Percentiles rank a stretch among this genome's conserved stretches.
Conservation (phyloP, 2,329 filamentous ascomycete species). For the Phialophora chinensis region DNA sequence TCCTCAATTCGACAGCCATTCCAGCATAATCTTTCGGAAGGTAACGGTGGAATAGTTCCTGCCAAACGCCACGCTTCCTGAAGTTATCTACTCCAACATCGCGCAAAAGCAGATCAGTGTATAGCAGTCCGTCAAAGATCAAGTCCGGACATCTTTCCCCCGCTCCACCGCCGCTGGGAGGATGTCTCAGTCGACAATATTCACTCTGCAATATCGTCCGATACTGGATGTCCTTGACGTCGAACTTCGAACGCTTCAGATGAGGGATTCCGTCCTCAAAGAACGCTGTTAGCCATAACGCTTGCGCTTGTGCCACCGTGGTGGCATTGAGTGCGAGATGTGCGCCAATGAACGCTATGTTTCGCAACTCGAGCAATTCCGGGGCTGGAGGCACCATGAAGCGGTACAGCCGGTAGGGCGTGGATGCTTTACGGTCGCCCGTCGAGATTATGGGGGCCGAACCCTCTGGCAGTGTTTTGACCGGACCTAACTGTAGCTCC, state of each 20-base stretch:
- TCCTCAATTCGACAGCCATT: constrained; percentile 48
- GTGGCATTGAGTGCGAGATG: constrained; percentile 54
- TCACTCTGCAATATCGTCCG: constrained; percentile 69
- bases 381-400: constrained; percentile 51
- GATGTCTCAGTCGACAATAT: constrained; percentile 73
- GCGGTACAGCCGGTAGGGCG: constrained; percentile 44
- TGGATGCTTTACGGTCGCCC: constrained; percentile 3
- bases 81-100: constrained; percentile 66
- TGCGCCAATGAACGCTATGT: constrained; percentile 57
- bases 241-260: constrained; percentile 37
- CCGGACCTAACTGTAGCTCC: not conserved
- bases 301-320: constrained; percentile 51
- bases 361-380: constrained; percentile 37
- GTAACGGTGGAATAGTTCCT: constrained; percentile 48
- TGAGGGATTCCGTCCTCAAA: constrained; percentile 58
- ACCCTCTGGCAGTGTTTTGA: not conserved
- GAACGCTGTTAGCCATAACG: constrained; percentile 70
- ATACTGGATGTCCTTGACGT: constrained; percentile 50
- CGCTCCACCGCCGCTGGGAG: constrained; percentile 61
- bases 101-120: constrained; percentile 70
- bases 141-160: constrained; percentile 70
- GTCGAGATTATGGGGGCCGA: constrained; percentile 41
- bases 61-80: constrained; percentile 43
- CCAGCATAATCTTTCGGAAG: constrained; percentile 50
- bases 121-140: constrained; percentile 76